phyloP scores from a whole-genome alignment of 805 yeast species.

The Ogataea ganodermae region DNA sequence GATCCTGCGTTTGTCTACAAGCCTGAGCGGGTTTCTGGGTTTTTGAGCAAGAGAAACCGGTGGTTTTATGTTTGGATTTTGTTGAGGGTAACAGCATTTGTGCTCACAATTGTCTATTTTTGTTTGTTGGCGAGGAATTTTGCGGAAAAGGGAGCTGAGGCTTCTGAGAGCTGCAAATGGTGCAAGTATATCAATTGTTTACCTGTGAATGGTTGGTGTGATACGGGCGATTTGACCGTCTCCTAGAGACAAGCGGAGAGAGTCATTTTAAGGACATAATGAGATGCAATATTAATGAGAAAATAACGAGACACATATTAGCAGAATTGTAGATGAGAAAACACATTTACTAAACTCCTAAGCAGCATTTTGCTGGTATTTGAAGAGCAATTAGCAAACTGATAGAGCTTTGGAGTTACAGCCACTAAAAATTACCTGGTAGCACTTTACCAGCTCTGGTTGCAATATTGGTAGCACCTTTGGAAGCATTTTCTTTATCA shows the following conservation, averaged over 20 bases:
- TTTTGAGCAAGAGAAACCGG: conserved; percentile 5
- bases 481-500: too few relatives aligned
- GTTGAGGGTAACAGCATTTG: conserved; percentile 47
- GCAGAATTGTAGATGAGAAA: too few relatives aligned
- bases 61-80: conserved; percentile 55
- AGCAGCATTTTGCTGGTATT: too few relatives aligned
- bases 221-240: conserved; percentile 22
- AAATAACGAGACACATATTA: too few relatives aligned
- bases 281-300: background rate
- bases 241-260: conserved; percentile 1
- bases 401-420: too few relatives aligned
- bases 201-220: conserved; percentile 74
- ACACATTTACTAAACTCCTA: too few relatives aligned
- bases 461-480: too few relatives aligned
- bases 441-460: too few relatives aligned
- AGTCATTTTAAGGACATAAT: background rate
- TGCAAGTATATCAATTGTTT: conserved; percentile 72
- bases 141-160: conserved; percentile 46
- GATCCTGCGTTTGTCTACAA: conserved; percentile 52
- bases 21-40: conserved; percentile 15
- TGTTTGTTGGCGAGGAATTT: conserved; percentile 51
- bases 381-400: too few relatives aligned
- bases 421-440: too few relatives aligned
- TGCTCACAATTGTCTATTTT: conserved; percentile 50
- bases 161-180: conserved; percentile 55